Conservation (phyloP, 257 asterid genomes). For the Catharanthus roseus region DNA sequence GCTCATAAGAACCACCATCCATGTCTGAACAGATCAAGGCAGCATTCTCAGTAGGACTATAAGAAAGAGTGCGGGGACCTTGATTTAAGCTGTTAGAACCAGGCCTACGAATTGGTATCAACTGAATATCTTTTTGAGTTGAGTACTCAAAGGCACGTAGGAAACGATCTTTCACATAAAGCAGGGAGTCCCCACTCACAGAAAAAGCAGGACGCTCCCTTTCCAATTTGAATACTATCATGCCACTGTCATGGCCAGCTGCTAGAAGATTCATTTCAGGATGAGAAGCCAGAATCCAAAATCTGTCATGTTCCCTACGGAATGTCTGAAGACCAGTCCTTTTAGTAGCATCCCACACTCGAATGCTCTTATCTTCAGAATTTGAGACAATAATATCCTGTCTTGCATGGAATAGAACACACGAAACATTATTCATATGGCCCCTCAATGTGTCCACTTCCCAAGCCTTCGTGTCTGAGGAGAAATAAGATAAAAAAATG, state of each 20-base stretch:
- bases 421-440: slow-evolving; percentile 95
- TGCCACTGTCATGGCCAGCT: slow-evolving; percentile 98
- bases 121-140: slow-evolving; percentile 79
- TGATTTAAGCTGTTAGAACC: slow-evolving; percentile 84
- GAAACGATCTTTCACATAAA: slow-evolving; percentile 82
- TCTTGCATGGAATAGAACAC: slow-evolving; percentile 76
- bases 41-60: slow-evolving; percentile 93
- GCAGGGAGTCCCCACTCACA: slow-evolving; percentile 69
- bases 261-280: slow-evolving; percentile 99
- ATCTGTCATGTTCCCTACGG: slow-evolving; percentile 96
- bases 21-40: slow-evolving; percentile 77
- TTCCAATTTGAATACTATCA: slow-evolving; percentile 94
- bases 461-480: slow-evolving; percentile 97
- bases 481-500: background rate
- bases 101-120: slow-evolving; percentile 88
- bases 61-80: slow-evolving; percentile 78
- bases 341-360: slow-evolving; percentile 99
- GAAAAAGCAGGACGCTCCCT: slow-evolving; percentile 97
- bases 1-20: slow-evolving; percentile 95
- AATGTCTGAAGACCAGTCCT: slow-evolving; percentile 96
- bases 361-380: slow-evolving; percentile 95
- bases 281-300: slow-evolving; percentile 94
- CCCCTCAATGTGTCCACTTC: slow-evolving; percentile 99
- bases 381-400: slow-evolving; percentile 94
- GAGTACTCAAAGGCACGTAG: slow-evolving; percentile 79